Percentiles rank a stretch among this genome's conserved stretches.
Evolutionary conservation across 176 grass and related monocot species (phyloP).

Genomic region (Oryza meridionalis): DNA sequence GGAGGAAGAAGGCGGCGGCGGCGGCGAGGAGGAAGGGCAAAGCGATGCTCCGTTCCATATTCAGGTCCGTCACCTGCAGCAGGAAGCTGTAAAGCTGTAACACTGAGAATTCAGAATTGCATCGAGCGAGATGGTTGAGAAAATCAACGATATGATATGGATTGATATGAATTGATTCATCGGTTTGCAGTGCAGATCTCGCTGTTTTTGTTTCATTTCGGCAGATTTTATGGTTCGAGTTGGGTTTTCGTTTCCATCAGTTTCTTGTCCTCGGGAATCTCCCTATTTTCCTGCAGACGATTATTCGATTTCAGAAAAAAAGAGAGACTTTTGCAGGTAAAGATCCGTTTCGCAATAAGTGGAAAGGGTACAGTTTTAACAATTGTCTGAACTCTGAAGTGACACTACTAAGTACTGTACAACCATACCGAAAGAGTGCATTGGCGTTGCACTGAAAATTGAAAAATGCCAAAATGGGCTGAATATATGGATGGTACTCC

Average conservation of each 20-base stretch:
- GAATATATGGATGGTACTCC: neutral
- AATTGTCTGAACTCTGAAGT: neutral
- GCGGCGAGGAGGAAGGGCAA: slow-evolving; percentile 36
- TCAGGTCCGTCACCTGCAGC: slow-evolving; percentile 19
- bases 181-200: neutral
- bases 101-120: too few relatives aligned
- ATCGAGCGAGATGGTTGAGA: neutral
- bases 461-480: neutral
- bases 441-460: neutral
- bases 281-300: neutral
- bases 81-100: slow-evolving; percentile 13
- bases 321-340: neutral
- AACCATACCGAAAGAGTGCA: neutral
- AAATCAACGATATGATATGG: neutral
- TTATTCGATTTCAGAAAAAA: neutral
- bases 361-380: neutral
- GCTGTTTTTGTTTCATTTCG: neutral
- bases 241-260: slow-evolving; percentile 19
- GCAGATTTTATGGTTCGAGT: neutral
- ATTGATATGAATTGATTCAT: neutral
- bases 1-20: neutral
- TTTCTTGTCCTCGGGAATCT: neutral
- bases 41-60: slow-evolving; percentile 35
- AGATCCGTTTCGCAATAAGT: neutral
- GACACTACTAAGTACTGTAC: neutral